Evolutionary conservation across 2,329 filamentous ascomycete species (phyloP).

Genomic region (Monosporascus cannonballus): DNA sequence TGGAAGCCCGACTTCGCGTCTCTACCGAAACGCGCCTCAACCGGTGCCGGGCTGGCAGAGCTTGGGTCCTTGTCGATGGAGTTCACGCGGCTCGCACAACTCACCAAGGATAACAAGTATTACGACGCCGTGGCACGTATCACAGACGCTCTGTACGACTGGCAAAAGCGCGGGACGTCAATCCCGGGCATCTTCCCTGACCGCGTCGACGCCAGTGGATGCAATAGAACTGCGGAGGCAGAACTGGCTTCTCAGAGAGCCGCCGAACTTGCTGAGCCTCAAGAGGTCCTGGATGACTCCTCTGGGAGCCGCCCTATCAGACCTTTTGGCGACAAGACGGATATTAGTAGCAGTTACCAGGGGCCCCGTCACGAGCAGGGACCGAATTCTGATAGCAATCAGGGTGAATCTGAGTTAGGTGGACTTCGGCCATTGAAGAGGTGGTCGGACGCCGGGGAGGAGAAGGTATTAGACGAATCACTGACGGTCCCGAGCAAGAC

Average conservation of each 20-base stretch:
- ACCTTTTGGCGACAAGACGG: neutral
- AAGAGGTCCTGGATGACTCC: neutral
- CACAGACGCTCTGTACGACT: slow-evolving; percentile 69
- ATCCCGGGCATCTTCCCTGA: slow-evolving; percentile 79
- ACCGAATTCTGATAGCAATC: neutral
- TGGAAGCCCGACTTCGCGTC: slow-evolving; percentile 64
- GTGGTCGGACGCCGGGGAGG: neutral
- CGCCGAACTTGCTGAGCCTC: slow-evolving; percentile 10
- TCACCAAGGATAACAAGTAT: slow-evolving; percentile 76
- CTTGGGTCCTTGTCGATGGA: slow-evolving; percentile 78
- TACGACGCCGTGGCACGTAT: slow-evolving; percentile 87
- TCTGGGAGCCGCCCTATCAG: neutral
- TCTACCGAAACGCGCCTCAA: slow-evolving; percentile 56
- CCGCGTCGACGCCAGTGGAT: slow-evolving; percentile 71
- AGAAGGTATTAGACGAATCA: neutral
- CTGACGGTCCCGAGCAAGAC: neutral
- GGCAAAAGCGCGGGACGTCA: slow-evolving; percentile 62
- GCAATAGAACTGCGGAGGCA: slow-evolving; percentile 50
- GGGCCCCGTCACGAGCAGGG: neutral
- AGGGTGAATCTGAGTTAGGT: neutral
- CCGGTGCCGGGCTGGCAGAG: slow-evolving; percentile 57
- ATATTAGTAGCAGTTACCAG: neutral
- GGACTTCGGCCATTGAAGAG: neutral
- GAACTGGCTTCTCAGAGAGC: slow-evolving; percentile 29
- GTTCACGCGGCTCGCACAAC: slow-evolving; percentile 81